Conservation (phyloP, 805 yeast species). For the Saturnispora serradocipensis region DNA sequence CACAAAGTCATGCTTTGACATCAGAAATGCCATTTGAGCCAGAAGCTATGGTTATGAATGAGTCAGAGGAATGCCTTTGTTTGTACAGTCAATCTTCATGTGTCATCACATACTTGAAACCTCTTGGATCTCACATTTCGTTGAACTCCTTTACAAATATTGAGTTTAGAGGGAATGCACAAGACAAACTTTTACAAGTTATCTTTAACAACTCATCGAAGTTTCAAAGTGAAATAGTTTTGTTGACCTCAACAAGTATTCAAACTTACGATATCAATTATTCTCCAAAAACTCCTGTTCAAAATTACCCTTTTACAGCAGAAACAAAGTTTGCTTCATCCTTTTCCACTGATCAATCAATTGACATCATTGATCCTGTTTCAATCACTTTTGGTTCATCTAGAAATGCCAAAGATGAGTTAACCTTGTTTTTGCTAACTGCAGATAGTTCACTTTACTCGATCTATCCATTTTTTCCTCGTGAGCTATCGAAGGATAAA, state of each 20-base stretch:
- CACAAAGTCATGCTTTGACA: conserved; percentile 10
- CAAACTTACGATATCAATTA: conserved; percentile 29
- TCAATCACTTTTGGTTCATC: conserved; percentile 39
- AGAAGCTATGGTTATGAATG: conserved; percentile 16
- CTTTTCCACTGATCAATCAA: conserved; percentile 3
- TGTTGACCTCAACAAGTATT: conserved; percentile 30
- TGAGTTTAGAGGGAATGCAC: neutral
- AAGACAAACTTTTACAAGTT: conserved; percentile 29
- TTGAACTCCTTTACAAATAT: neutral
- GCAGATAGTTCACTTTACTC: conserved; percentile 51
- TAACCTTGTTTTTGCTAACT: conserved; percentile 45
- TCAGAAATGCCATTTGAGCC: conserved; percentile 20
- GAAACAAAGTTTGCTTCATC: conserved; percentile 3
- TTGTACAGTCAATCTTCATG: conserved; percentile 16
- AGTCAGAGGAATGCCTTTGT: conserved; percentile 23
- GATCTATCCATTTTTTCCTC: conserved; percentile 58
- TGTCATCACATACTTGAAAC: conserved; percentile 15
- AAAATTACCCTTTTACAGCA: conserved; percentile 15
- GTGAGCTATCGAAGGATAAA: conserved; percentile 30
- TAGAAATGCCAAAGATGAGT: conserved; percentile 16
- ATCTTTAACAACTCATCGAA: conserved; percentile 38
- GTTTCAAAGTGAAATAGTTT: conserved; percentile 34
- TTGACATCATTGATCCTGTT: conserved; percentile 26
- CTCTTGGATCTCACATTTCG: conserved; percentile 13
- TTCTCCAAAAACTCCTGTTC: conserved; percentile 16